Conservation (phyloP, 2,329 filamentous ascomycete genomes). For the Colletotrichum cereale region DNA sequence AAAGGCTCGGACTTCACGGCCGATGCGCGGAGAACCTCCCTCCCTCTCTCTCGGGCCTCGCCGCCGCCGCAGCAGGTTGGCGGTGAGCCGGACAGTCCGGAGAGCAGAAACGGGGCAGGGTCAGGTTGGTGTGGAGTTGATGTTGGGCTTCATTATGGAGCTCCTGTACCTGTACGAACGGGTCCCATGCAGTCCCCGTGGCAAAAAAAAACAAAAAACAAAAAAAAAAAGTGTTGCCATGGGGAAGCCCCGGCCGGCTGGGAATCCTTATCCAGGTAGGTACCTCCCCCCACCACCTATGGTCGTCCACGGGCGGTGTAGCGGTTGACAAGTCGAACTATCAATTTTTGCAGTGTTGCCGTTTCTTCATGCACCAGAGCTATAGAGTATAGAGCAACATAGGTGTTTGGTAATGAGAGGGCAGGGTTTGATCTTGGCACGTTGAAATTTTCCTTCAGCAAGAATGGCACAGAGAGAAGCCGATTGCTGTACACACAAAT, state of each 20-base stretch:
- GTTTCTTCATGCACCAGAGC: slow-evolving; percentile 67
- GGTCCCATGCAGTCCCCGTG: background rate
- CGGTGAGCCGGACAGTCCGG: slow-evolving; percentile 33
- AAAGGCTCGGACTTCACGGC: slow-evolving; percentile 25
- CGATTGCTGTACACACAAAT: slow-evolving; percentile 72
- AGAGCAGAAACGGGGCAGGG: slow-evolving; percentile 4
- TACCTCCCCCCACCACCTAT: background rate
- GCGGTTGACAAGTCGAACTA: too few relatives aligned
- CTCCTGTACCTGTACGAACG: background rate
- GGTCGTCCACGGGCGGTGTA: background rate
- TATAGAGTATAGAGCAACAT: slow-evolving; percentile 46
- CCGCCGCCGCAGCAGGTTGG: slow-evolving; percentile 12
- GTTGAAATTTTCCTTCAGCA: slow-evolving; percentile 68
- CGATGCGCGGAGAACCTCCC: slow-evolving; percentile 19
- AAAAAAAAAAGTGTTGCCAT: background rate
- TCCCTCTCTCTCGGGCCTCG: background rate
- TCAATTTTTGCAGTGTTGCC: slow-evolving; percentile 55
- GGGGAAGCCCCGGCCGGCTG: background rate
- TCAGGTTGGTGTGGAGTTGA: slow-evolving; percentile 22
- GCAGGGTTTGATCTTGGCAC: slow-evolving; percentile 65
- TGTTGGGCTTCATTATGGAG: slow-evolving; percentile 16
- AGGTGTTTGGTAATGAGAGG: slow-evolving; percentile 71
- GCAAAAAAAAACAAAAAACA: background rate
- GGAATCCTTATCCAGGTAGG: background rate
- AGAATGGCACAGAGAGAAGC: slow-evolving; percentile 62